These are phyloP conservation scores for Oxalis stricta DNA, from an alignment of 441 rosid genomes.

Conservation along the genomic window DNA sequence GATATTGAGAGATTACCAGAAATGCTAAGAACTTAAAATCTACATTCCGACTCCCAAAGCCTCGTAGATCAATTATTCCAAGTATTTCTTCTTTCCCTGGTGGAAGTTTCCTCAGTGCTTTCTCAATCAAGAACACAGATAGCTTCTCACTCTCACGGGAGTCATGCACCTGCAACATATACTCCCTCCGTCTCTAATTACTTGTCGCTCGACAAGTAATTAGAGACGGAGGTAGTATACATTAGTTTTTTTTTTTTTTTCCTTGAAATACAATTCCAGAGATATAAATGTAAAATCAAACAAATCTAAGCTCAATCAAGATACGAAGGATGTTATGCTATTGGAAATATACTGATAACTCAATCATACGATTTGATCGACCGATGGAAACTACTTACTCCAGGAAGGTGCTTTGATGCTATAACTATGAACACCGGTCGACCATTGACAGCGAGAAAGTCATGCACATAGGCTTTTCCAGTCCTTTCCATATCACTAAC, in stretches of 20 bases:
- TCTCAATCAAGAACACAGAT: slow-evolving; percentile 57
- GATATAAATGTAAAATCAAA: too few species aligned
- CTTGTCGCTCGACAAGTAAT: too few species aligned
- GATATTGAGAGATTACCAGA: slow-evolving; percentile 37
- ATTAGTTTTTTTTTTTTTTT: too few species aligned
- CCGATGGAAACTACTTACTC: slow-evolving; percentile 33
- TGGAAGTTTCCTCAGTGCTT: slow-evolving; percentile 69
- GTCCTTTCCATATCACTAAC: slow-evolving; percentile 43
- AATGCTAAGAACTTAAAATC: slow-evolving; percentile 69
- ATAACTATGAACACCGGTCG: slow-evolving; percentile 80
- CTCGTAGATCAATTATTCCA: slow-evolving; percentile 71
- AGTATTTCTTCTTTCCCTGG: slow-evolving; percentile 63
- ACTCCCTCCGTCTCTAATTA: too few species aligned
- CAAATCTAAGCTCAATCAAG: too few species aligned
- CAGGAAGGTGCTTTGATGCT: slow-evolving; percentile 70
- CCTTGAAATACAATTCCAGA: too few species aligned
- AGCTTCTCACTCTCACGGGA: slow-evolving; percentile 63
- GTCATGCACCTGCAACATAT: slow-evolving; percentile 58
- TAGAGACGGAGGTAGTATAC: too few species aligned
- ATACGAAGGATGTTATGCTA: too few species aligned
- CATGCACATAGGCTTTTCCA: slow-evolving; percentile 80
- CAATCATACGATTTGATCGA: neutral
- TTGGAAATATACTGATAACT: too few species aligned
- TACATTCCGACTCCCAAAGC: slow-evolving; percentile 48
- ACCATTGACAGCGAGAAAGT: slow-evolving; percentile 44